Evolutionary conservation across 2,329 filamentous ascomycete species (phyloP).

Genomic region (Penicillium frequentans): DNA sequence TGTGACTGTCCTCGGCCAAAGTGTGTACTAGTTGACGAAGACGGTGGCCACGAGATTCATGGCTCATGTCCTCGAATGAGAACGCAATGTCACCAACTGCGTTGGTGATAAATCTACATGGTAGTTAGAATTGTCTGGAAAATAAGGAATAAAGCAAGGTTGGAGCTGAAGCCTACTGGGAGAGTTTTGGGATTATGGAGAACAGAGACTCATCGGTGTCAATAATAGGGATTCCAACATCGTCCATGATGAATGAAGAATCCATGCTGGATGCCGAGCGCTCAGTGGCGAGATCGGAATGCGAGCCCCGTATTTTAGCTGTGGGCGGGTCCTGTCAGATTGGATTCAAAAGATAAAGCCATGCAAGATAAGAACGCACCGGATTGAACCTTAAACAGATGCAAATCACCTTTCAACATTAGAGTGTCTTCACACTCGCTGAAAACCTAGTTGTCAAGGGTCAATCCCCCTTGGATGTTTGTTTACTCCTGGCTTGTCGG

Average conservation of each 20-base stretch:
- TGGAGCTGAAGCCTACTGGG: constrained; percentile 26
- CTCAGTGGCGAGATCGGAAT: neutral
- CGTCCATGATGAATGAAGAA: constrained; percentile 10
- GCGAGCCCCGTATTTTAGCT: neutral
- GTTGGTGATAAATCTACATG: constrained; percentile 38
- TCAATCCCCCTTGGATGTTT: neutral
- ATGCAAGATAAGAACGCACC: neutral
- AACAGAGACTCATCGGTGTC: constrained; percentile 41
- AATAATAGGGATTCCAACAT: constrained; percentile 39
- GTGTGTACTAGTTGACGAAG: constrained; percentile 40
- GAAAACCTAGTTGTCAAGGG: neutral
- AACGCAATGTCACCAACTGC: constrained; percentile 42
- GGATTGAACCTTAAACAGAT: neutral
- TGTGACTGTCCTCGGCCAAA: constrained; percentile 44
- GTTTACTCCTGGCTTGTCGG: neutral
- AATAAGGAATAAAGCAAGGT: neutral
- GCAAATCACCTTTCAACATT: neutral
- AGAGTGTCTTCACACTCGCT: neutral
- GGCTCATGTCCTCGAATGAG: constrained; percentile 47
- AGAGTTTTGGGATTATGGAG: constrained; percentile 42
- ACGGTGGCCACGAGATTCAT: constrained; percentile 36
- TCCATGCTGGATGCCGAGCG: constrained; percentile 5
- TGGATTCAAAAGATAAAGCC: neutral
- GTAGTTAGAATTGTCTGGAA: constrained; percentile 1
- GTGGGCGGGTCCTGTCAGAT: neutral